Conservation (phyloP, 148 eudicot species). For the Rhododendron kiyosumense region DNA sequence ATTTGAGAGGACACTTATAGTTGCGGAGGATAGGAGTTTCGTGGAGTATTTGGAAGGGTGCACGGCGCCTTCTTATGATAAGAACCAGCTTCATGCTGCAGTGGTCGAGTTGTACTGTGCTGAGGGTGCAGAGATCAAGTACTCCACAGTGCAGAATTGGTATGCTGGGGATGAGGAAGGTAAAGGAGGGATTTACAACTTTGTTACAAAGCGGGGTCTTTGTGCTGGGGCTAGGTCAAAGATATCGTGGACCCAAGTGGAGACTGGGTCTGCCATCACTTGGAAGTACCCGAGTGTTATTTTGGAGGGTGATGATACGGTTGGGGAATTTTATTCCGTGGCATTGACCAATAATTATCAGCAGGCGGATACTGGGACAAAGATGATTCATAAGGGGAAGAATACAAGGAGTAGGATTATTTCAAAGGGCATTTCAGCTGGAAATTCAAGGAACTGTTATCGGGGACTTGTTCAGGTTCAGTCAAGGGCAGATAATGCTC, state of each 20-base stretch:
- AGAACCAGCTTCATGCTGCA: slow-evolving; percentile 87
- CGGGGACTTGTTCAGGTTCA: slow-evolving; percentile 90
- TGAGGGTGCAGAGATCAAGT: slow-evolving; percentile 74
- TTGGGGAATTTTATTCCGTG: slow-evolving; percentile 95
- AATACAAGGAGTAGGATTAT: slow-evolving; percentile 86
- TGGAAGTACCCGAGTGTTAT: slow-evolving; percentile 98
- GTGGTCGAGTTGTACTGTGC: slow-evolving; percentile 80
- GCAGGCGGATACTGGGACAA: slow-evolving; percentile 93
- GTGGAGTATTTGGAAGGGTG: slow-evolving; percentile 98
- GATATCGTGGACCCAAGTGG: slow-evolving; percentile 98
- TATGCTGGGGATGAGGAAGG: slow-evolving; percentile 93
- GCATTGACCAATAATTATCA: slow-evolving; percentile 88
- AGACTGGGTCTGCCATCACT: slow-evolving; percentile 96
- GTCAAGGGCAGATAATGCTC: slow-evolving; percentile 75
- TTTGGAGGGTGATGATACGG: slow-evolving; percentile 83
- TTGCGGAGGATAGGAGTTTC: slow-evolving; percentile 85
- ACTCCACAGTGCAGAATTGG: slow-evolving; percentile 94
- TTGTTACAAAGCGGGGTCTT: slow-evolving; percentile 94
- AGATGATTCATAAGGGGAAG: slow-evolving; percentile 97
- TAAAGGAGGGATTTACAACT: slow-evolving; percentile 78
- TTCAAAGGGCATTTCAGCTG: slow-evolving; percentile 94
- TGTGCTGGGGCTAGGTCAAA: slow-evolving; percentile 76
- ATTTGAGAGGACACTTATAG: slow-evolving; percentile 88
- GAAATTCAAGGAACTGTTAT: slow-evolving; percentile 74
- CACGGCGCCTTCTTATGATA: slow-evolving; percentile 86